phyloP scores from a whole-genome alignment of 805 yeast species.

The Cyberlindnera petersonii region DNA sequence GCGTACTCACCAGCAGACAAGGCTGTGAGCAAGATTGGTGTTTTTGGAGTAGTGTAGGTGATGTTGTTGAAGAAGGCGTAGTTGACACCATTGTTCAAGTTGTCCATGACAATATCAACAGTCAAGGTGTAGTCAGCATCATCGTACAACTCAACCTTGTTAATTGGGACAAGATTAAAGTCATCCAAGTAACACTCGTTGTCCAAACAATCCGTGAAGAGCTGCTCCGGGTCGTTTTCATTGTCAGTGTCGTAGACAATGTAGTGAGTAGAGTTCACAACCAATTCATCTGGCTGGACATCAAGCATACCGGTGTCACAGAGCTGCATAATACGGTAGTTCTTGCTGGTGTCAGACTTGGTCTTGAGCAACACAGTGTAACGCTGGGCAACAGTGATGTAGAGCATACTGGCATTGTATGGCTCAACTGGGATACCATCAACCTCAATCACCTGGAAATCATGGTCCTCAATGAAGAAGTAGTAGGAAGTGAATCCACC shows the following conservation, averaged over 20 bases:
- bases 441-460: slow-evolving; percentile 79
- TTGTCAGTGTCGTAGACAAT: slow-evolving; percentile 52
- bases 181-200: slow-evolving; percentile 65
- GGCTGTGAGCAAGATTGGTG: slow-evolving; percentile 66
- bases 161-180: slow-evolving; percentile 64
- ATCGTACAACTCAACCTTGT: slow-evolving; percentile 49
- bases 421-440: slow-evolving; percentile 88
- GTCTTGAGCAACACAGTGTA: slow-evolving; percentile 77
- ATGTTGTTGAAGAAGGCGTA: slow-evolving; percentile 73
- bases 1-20: slow-evolving; percentile 57
- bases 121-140: slow-evolving; percentile 68
- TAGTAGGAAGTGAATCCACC: slow-evolving; percentile 94
- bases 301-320: slow-evolving; percentile 86
- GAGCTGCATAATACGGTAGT: slow-evolving; percentile 79
- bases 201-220: slow-evolving; percentile 43
- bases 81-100: slow-evolving; percentile 68
- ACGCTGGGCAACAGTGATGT: slow-evolving; percentile 89
- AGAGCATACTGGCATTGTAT: slow-evolving; percentile 62
- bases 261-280: slow-evolving; percentile 71
- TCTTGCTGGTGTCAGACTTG: slow-evolving; percentile 54
- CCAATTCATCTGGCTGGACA: slow-evolving; percentile 56
- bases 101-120: slow-evolving; percentile 70
- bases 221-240: slow-evolving; percentile 34
- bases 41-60: slow-evolving; percentile 61
- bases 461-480: slow-evolving; percentile 84